Base-by-base conservation (phyloP, 768 basidiomycete species). In the Leucocoprinus sp. region DNA sequence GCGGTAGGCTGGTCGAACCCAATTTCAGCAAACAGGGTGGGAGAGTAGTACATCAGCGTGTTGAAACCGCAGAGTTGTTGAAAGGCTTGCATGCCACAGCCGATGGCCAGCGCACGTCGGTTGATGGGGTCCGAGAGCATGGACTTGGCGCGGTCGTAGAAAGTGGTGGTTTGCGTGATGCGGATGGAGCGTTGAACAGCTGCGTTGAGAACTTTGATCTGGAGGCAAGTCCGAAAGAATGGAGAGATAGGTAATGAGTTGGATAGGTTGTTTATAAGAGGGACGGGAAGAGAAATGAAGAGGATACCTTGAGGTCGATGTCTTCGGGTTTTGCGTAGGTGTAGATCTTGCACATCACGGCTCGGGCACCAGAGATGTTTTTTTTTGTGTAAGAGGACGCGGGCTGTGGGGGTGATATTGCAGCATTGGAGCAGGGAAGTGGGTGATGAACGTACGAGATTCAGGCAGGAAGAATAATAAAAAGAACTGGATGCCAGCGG, bases 61-160 rank as follows among this genome's bases (percentile, higher is more conserved):
- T 90, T 89, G 69, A 88, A 89, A 1, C 88, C 88, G 50, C 80
- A 89, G 0, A 90, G 69, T 57, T 90, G 88, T 57, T 92, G 88
- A 62, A 80, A 82, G 0, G 82, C 85, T 64, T 90, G 87, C 61
- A 90, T 76, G 35, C 83, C 87, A 56, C 84, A 85, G 8, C 76
- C 82, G 11, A 91, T 70, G 51, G 84, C 83, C 86, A 46, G 64
- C 14, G 84, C 85, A 27, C 84, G 69, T 40, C 84, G 72, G 49
- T 86, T 85, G 7, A 75, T 63, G 0, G 78, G 72, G 21, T 76
- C 61, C 27, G 67, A 59, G 8, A 82, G 42, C 62, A 85, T 76
- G 33, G 78, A 78, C 22, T 61, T 60, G 9, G 74, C 57, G 19
- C 82, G 73, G 52, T 82, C 64, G 23, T 67, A 50, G 54, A 85